Percentiles rank a stretch among this genome's conserved stretches.
phyloP scores from a whole-genome alignment of 1,139 yeast species.

The Debaryomyces fabryi region DNA sequence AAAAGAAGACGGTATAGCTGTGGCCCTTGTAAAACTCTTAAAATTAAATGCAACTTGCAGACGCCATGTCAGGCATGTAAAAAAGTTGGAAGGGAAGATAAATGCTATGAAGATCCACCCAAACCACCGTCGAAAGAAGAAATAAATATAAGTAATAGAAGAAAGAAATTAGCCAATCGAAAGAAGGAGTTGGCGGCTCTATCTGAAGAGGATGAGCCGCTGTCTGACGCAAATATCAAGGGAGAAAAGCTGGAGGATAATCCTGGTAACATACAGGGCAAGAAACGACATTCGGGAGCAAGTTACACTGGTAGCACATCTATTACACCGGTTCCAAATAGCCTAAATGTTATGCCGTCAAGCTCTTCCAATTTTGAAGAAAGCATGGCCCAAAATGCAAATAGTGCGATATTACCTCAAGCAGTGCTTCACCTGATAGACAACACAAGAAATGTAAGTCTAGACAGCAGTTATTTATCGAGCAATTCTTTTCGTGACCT shows the following conservation, averaged over 20 bases:
- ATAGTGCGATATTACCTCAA: not conserved
- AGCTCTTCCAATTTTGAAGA: not conserved
- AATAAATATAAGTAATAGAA: slow-evolving; percentile 15
- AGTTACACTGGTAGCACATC: not conserved
- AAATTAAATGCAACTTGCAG: slow-evolving; percentile 55
- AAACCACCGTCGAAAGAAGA: slow-evolving; percentile 46
- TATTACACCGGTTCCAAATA: not conserved
- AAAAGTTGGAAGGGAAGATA: slow-evolving; percentile 42
- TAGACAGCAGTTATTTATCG: not conserved
- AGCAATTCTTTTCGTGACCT: not conserved
- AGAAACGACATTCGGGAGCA: not conserved
- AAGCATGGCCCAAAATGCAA: not conserved
- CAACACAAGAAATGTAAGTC: not conserved
- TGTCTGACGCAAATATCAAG: not conserved
- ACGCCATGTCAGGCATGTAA: slow-evolving; percentile 54
- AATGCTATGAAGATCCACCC: slow-evolving; percentile 47
- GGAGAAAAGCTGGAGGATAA: not conserved
- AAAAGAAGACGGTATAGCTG: slow-evolving; percentile 57
- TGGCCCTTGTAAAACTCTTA: slow-evolving; percentile 57
- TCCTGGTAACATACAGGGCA: not conserved
- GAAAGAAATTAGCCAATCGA: slow-evolving; percentile 14
- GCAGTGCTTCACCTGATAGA: not conserved
- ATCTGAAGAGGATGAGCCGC: not conserved
- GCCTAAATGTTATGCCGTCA: not conserved
- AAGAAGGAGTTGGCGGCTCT: slow-evolving; percentile 16